These are phyloP conservation scores for Clavaria fumosa DNA, from an alignment of 768 basidiomycete species.

Conservation along the genomic window DNA sequence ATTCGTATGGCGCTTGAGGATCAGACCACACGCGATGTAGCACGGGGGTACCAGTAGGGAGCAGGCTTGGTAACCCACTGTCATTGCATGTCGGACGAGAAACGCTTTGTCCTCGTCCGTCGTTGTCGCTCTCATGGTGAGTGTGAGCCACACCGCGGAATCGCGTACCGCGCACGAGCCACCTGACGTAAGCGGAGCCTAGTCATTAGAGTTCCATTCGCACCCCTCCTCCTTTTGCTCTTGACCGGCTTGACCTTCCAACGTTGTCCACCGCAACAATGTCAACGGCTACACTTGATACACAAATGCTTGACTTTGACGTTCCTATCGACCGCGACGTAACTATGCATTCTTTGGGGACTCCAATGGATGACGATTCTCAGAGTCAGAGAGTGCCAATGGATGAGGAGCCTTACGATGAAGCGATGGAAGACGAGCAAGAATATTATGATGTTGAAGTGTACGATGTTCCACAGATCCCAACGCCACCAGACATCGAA, in stretches of 20 bases:
- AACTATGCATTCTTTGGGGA: conserved; percentile 38
- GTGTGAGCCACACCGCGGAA: no score
- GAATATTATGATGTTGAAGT: conserved; percentile 32
- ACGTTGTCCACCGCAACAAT: conserved; percentile 17
- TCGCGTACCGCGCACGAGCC: no score
- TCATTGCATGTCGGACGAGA: conserved; percentile 49
- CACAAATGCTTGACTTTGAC: conserved; percentile 53
- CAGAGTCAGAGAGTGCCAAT: no score
- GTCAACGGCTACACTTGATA: conserved; percentile 32
- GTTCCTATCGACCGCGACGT: conserved; percentile 41
- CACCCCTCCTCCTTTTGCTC: conserved; percentile 4
- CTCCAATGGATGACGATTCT: no score
- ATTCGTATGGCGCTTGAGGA: conserved; percentile 39
- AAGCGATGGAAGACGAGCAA: conserved; percentile 45
- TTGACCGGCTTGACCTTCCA: no score
- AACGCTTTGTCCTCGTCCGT: conserved; percentile 47
- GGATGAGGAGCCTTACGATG: no score
- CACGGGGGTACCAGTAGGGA: conserved; percentile 49
- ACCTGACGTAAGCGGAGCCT: no score
- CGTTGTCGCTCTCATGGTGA: no score
- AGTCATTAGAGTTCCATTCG: neutral
- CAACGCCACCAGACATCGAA: no score
- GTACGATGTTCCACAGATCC: conserved; percentile 18
- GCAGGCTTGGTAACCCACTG: conserved; percentile 49
- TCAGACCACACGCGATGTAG: conserved; percentile 39